Conservation (phyloP, 768 basidiomycete genomes). For the Coprinopsis marcescibilis region DNA sequence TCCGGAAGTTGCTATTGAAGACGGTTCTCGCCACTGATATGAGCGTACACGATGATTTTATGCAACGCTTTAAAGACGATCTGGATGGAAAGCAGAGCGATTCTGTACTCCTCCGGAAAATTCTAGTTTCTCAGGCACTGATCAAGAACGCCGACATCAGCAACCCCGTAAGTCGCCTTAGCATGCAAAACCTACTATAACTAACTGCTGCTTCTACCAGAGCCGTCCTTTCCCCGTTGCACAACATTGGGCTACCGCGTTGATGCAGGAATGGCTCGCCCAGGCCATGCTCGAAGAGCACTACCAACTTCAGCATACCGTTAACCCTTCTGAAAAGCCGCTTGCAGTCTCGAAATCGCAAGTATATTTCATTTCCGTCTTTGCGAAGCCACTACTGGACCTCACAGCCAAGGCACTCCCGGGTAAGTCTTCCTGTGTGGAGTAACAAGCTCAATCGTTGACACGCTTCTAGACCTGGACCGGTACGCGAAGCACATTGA, state of each 20-base stretch:
- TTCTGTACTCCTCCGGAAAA: conserved; percentile 45
- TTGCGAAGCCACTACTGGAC: conserved; percentile 80
- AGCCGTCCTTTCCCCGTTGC: conserved; percentile 90
- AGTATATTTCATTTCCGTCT: conserved; percentile 81
- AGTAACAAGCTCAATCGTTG: background rate
- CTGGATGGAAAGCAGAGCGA: conserved; percentile 36
- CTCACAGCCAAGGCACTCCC: conserved; percentile 69
- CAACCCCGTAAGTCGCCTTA: conserved; percentile 72
- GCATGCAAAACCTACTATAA: background rate
- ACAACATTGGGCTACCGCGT: conserved; percentile 85
- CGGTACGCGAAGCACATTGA: conserved; percentile 62
- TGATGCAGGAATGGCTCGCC: conserved; percentile 86
- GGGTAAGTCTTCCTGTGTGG: conserved; percentile 36
- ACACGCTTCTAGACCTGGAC: conserved; percentile 48
- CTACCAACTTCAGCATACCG: conserved; percentile 65
- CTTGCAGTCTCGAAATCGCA: conserved; percentile 74
- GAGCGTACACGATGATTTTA: conserved; percentile 84
- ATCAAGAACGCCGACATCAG: conserved; percentile 99
- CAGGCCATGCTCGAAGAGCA: conserved; percentile 85
- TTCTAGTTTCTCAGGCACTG: conserved; percentile 81
- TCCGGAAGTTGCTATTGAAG: conserved; percentile 71
- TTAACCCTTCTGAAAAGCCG: conserved; percentile 35
- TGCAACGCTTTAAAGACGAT: conserved; percentile 54
- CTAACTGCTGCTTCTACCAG: conserved; percentile 38
- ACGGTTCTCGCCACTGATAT: conserved; percentile 94